Base-by-base conservation (phyloP, 768 basidiomycete species). In the Holtermanniella nyarrowii region DNA sequence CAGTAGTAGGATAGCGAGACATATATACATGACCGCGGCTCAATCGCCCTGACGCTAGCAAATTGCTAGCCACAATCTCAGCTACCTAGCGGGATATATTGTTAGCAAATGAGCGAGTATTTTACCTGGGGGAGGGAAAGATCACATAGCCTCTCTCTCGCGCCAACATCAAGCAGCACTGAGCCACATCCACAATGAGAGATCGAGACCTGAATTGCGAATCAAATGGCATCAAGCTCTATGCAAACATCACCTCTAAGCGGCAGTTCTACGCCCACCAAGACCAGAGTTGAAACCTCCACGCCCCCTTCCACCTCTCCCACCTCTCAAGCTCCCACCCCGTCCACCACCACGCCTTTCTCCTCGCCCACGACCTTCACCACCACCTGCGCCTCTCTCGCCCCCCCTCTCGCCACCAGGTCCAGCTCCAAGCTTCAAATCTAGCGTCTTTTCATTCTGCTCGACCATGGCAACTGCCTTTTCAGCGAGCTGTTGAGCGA, bases 401-500 rank as follows among this genome's bases (percentile, higher is more conserved):
- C 82, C 82, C 31, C 84, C 81, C 26, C 85, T 83, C 52, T 18
- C 42, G 3, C 31, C 58, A 16, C 55, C 55, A 24, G 47, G 55
- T n/a, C 52, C 50, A 3, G 79, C 79, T 46, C 88, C 88, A 60
- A 90, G 80, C 70, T 89, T 91, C 58, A 77, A 65, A 68, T 95
- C 90, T 43, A 95, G 73, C 1, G 80, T 76, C 76, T 91, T 93
- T 73, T 96, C 90, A 63, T 88, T 93, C 60, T 86, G 84, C 64
- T 96, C 90, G 4, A 90, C 82, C 80, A 96, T 77, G 18, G 78
- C 76, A 22, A 78, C 82, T 18, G 91, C 79, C 72, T 88, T 87
- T 62, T 97, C 91, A 4, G 93, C 85, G 41, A 99, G 78, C 39
- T 81, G 79, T 63, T 85, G 85, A 1, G 88, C 83, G n/a, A 96